Percentiles rank a stretch among this genome's conserved stretches.
These are phyloP conservation scores for Monosporozyma solicola DNA, from an alignment of 805 yeast species.

Conservation along the genomic window DNA sequence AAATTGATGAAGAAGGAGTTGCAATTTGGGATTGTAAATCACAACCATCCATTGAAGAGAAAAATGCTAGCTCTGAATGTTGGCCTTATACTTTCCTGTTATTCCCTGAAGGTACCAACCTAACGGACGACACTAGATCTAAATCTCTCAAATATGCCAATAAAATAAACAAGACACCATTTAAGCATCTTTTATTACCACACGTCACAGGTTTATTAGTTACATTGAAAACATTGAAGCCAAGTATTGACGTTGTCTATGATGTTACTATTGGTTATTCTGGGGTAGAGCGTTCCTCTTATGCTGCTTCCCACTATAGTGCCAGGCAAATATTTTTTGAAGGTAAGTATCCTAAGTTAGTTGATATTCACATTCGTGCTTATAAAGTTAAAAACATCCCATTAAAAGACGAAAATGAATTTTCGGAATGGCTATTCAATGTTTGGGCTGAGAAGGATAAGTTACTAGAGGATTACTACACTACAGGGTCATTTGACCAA, in stretches of 20 bases:
- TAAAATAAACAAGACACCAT: slow-evolving; percentile 39
- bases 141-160: slow-evolving; percentile 51
- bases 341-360: slow-evolving; percentile 63
- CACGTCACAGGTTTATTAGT: slow-evolving; percentile 71
- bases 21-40: slow-evolving; percentile 19
- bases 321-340: slow-evolving; percentile 52
- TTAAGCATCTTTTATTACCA: slow-evolving; percentile 70
- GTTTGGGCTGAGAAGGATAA: slow-evolving; percentile 76
- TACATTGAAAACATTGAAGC: slow-evolving; percentile 46
- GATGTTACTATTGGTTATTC: slow-evolving; percentile 80
- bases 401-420: slow-evolving; percentile 40
- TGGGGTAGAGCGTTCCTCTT: slow-evolving; percentile 52
- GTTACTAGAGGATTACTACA: slow-evolving; percentile 52
- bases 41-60: slow-evolving; percentile 16
- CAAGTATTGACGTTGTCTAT: slow-evolving; percentile 51
- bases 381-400: slow-evolving; percentile 58
- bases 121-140: slow-evolving; percentile 53
- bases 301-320: slow-evolving; percentile 71
- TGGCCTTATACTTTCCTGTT: slow-evolving; percentile 65
- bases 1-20: slow-evolving; percentile 23
- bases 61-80: slow-evolving; percentile 7
- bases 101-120: slow-evolving; percentile 93
- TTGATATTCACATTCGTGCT: slow-evolving; percentile 57
- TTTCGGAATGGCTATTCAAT: slow-evolving; percentile 66
- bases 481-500: slow-evolving; percentile 41